These are phyloP conservation scores for Beauveria brongniartii DNA, from an alignment of 2,329 filamentous ascomycete species.

Conservation along the genomic window DNA sequence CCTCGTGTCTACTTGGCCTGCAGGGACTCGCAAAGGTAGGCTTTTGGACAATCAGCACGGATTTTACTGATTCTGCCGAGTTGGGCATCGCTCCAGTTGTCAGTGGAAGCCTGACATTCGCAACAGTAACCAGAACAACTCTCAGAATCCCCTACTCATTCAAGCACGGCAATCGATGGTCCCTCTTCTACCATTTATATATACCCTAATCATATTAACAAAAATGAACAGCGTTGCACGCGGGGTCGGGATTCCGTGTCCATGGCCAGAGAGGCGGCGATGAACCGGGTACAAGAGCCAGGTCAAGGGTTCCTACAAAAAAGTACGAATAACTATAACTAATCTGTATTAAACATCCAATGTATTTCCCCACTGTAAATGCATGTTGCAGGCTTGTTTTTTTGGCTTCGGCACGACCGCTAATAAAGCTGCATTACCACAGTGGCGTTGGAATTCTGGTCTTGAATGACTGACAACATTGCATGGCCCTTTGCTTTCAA, in stretches of 20 bases:
- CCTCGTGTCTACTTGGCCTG: too few relatives aligned
- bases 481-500: neutral
- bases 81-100: too few relatives aligned
- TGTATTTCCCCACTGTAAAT: neutral
- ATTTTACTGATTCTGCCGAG: too few relatives aligned
- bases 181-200: too few relatives aligned
- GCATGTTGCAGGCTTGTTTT: neutral
- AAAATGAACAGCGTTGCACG: too few relatives aligned
- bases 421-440: neutral
- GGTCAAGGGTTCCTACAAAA: too few relatives aligned
- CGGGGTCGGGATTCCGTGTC: constrained; percentile 5
- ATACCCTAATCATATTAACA: neutral
- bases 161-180: too few relatives aligned
- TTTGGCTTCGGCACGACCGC: neutral
- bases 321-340: neutral
- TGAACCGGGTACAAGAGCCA: neutral
- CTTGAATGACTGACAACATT: neutral
- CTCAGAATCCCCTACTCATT: too few relatives aligned
- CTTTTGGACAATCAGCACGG: too few relatives aligned
- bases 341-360: neutral
- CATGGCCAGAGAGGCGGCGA: neutral
- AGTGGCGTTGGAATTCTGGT: neutral
- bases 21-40: too few relatives aligned
- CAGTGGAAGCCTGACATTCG: too few relatives aligned
- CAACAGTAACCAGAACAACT: too few relatives aligned